Evolutionary conservation across 306 rosid genomes (phyloP), one percentile per base, ranked within the genome.

Genomic region (Casuarina equisetifolia): DNA sequence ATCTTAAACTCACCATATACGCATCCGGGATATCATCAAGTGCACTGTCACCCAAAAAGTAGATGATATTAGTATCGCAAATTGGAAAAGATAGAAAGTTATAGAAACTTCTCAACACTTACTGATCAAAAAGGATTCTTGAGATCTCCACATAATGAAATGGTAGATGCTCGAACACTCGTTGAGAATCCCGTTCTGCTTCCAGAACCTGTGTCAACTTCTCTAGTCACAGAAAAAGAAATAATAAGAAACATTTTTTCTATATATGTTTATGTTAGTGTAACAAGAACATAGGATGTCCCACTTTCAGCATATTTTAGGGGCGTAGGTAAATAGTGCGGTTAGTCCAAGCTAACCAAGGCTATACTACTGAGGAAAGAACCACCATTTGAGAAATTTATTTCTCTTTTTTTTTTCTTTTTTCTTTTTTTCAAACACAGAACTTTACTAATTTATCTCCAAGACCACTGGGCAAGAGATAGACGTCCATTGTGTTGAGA

Each of bases 91-190:
- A 84, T 35, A 78, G 16, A 70, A 74, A 12, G 69, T 16, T 50
- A 71, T 71, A 54, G 57, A 67, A 54, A 59, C 32, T 69, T 68
- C 69, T 49, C 69, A 70, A 55, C 44, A 84, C 95, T 85, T 84
- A 93, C 98, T 87, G 91, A 51, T 91, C 45, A 84, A 86, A 88
- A 82, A 90, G 88, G 86, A 87, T 93, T 76, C 88, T 88, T 20
- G 98, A 90, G 76, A 92, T 92, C 86, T 96, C 99, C 48, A 96
- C 91, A 73, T 96, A 96, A 90, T 96, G 96, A 73, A 96, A 96
- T 53, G 98, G 99, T 78, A 96, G 83, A 46, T 91, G 86, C 68
- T 90, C 97, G 39, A 92, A 96, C 74, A 93, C 83, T 80, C 91
- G 94, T 81, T 89, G 98, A 73, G 99, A 88, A 48, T 90, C 90